Evolutionary conservation across 768 basidiomycete species (phyloP), one percentile per base, ranked within the genome.

Genomic region (Lactifluus rugatus): DNA sequence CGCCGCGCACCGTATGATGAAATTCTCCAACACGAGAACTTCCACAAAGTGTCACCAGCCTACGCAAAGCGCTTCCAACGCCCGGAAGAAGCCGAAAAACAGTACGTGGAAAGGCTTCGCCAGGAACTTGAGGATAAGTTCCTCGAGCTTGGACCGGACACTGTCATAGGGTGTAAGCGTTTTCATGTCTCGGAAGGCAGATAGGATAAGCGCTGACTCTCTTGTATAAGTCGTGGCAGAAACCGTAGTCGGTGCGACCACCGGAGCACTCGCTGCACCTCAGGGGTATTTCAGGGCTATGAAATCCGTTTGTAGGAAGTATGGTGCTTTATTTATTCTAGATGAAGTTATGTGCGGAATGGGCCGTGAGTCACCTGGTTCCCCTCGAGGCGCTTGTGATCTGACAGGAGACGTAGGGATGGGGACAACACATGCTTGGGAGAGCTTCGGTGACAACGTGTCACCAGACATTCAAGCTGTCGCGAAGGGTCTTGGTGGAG

Each of bases 301-400:
- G 82, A 89, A 85, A 65, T 82, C 84, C 11, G 85, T 90, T 19
- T 89, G 87, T 63, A 79, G 86, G 39, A 89, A 85, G 70, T 85
- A 66, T 64, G 77, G 63, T 65, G 87, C 81, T 1, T 70, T 95
- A 17, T 85, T 93, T 69, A 89, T 93, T 42, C 77, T 93, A 36
- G 93, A 95, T 66, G 93, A 94, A 71, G 87, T 93, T 47, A 93
- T 94, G 91, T 83, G 84, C 67, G 90, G 90, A 45, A 91, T 93
- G 86, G 89, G 91, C 57, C 82, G 90, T 86, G 67, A 71, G 87
- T 76, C 39, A 34, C 52, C 13, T 34, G 32, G 37, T 46, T 36
- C 25, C 26, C 52, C 58, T 48, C 46, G 50, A 34, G 46, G 49
- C 32, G 52, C 23, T 34, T 49, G 39, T 53, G n/a, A 7, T 34